Conservation (phyloP, 805 yeast genomes). For the Wickerhamiella sergipiensis region DNA sequence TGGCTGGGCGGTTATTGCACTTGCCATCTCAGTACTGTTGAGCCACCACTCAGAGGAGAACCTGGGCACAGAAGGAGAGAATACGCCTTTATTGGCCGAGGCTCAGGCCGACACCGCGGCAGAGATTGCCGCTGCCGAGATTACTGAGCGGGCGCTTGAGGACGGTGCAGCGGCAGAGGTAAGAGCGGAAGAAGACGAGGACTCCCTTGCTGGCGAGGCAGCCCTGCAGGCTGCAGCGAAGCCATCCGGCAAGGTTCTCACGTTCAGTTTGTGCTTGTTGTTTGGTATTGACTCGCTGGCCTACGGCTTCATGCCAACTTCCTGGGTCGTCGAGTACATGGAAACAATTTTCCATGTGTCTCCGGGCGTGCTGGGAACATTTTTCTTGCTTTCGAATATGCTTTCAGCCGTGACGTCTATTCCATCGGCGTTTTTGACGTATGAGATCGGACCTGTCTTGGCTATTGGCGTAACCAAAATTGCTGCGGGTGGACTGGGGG, state of each 20-base stretch:
- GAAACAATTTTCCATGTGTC: conserved; percentile 39
- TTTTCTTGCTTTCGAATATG: conserved; percentile 15
- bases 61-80: not conserved
- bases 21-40: conserved; percentile 31
- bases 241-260: conserved; percentile 2
- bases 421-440: conserved; percentile 62
- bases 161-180: not conserved
- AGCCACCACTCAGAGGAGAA: conserved; percentile 32
- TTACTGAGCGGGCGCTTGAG: not conserved
- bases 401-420: conserved; percentile 39
- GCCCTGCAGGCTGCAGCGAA: not conserved
- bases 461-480: conserved; percentile 64
- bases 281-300: conserved; percentile 84
- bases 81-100: not conserved
- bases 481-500: conserved; percentile 59
- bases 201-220: conserved; percentile 2
- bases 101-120: not conserved
- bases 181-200: not conserved
- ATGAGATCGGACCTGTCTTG: conserved; percentile 58
- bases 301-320: conserved; percentile 73
- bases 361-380: conserved; percentile 48
- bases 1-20: conserved; percentile 36
- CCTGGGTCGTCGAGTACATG: conserved; percentile 82
- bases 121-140: not conserved
- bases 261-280: conserved; percentile 12